These are phyloP conservation scores for Tricholoma saponaceum DNA, from an alignment of 768 basidiomycete species.

Conservation along the genomic window DNA sequence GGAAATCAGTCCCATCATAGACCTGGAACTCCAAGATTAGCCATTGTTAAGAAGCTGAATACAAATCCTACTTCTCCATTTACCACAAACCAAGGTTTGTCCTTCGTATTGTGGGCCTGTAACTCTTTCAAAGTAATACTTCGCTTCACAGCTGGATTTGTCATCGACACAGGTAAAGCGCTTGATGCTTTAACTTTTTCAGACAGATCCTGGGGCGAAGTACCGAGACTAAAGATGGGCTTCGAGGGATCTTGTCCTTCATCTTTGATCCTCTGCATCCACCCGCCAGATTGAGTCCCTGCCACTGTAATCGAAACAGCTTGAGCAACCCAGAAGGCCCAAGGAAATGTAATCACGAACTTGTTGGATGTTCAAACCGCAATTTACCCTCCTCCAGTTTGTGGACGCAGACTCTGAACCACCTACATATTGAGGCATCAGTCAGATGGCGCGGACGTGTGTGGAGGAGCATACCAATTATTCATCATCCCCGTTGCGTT, in stretches of 20 bases:
- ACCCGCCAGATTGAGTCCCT: conserved; percentile 44
- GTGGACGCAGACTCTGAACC: conserved; percentile 53
- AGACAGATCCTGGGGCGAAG: background rate
- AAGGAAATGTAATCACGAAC: conserved; percentile 10
- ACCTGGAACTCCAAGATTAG: conserved; percentile 21
- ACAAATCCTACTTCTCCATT: conserved; percentile 32
- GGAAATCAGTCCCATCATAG: conserved; percentile 47
- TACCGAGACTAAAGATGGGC: conserved; percentile 32
- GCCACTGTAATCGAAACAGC: conserved; percentile 22
- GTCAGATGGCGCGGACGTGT: background rate
- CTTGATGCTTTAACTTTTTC: background rate
- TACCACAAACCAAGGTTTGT: conserved; percentile 48
- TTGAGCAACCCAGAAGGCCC: background rate
- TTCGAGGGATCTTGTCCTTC: conserved; percentile 37
- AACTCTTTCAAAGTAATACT: conserved; percentile 43
- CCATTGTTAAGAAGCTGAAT: background rate
- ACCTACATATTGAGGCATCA: conserved; percentile 24
- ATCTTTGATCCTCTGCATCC: conserved; percentile 58
- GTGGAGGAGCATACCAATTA: conserved; percentile 37
- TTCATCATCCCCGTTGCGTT: conserved; percentile 64
- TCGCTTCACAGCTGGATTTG: conserved; percentile 38
- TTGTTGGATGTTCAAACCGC: conserved; percentile 56
- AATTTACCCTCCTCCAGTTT: conserved; percentile 28
- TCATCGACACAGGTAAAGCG: conserved; percentile 32
- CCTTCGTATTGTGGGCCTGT: conserved; percentile 28